Base-by-base conservation (phyloP, 495 filamentous ascomycete genomes). In the Diplogelasinospora grovesii region DNA sequence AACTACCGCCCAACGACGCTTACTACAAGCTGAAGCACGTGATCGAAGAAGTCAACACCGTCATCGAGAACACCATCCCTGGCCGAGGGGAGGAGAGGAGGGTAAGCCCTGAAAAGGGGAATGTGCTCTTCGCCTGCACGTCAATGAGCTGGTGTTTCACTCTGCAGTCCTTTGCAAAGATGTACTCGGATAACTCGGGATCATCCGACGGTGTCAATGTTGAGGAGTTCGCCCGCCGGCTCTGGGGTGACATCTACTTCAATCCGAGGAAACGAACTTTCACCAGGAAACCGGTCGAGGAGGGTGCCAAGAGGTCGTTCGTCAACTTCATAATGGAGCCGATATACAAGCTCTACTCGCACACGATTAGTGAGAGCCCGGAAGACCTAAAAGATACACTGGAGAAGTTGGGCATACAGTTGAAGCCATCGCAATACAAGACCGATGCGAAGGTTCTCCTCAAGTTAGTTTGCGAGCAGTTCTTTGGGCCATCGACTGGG, bases 1-100 rank as follows among this genome's bases (percentile, higher is more conserved):
- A 95, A 60, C 74, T 98, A 11, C 93, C 93, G 1, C 93, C 93
- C 4, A 85, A 80, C 46, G 92, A 98, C 57, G 92, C 92, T 18
- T 98, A 97, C 60, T 97, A 95, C 75, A 98, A 98, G 66, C 62
- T 98, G 36, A 97, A 96, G 55, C 90, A 97, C 63, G 89, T 95
- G 16, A 82, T 98, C 51, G 92, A 98, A 63, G 86, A 97, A 61
- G 87, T 97, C 53, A 98, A 98, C 61, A 96, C 86, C 0, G 70
- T 89, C 52, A 97, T 98, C 56, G 89, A 95, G 48, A 86, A 80
- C 53, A 79, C 83, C 6, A 68, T 89, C 8, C 92, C 92, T 3
- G 89, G 89, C 2, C 80, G 79, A 51, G 89, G 89, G 10, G 87
- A 85, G 56, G 73, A 70, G 44, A 73, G 77, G 62, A 79, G 93